These are phyloP conservation scores for Lipomyces japonicus DNA, from an alignment of 805 yeast species.

Conservation along the genomic window DNA sequence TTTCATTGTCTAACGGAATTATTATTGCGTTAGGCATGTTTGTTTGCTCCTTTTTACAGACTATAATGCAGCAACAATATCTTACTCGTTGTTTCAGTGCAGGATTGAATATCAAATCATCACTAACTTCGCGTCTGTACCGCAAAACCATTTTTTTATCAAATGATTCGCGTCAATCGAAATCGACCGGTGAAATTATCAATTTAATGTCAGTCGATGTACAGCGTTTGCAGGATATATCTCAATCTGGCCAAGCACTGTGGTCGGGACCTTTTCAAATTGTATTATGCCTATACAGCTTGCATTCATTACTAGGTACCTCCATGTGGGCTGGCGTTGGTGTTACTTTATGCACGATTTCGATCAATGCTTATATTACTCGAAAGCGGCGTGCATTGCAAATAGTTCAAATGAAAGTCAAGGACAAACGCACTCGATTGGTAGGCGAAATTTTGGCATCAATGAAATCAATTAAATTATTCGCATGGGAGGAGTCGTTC, in stretches of 20 bases:
- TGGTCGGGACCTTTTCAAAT: slow-evolving; percentile 96
- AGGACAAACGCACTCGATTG: slow-evolving; percentile 87
- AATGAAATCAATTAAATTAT: slow-evolving; percentile 85
- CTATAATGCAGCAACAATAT: slow-evolving; percentile 64
- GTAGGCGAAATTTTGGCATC: slow-evolving; percentile 84
- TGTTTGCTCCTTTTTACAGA: slow-evolving; percentile 54
- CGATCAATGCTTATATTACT: slow-evolving; percentile 67
- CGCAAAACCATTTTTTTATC: slow-evolving; percentile 65
- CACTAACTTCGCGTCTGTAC: slow-evolving; percentile 64
- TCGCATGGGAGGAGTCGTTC: slow-evolving; percentile 93
- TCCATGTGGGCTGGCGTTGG: slow-evolving; percentile 90
- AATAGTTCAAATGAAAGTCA: slow-evolving; percentile 81
- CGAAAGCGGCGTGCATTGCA: slow-evolving; percentile 66
- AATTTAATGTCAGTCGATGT: slow-evolving; percentile 77
- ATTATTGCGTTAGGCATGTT: slow-evolving; percentile 64
- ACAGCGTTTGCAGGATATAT: slow-evolving; percentile 55
- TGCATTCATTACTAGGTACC: slow-evolving; percentile 72
- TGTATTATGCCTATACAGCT: slow-evolving; percentile 66
- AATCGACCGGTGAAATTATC: slow-evolving; percentile 73
- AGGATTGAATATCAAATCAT: slow-evolving; percentile 60
- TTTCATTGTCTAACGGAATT: slow-evolving; percentile 57
- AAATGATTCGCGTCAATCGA: slow-evolving; percentile 54
- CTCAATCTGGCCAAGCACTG: slow-evolving; percentile 71
- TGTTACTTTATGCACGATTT: slow-evolving; percentile 75
- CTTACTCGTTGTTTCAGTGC: slow-evolving; percentile 42